These are phyloP conservation scores for Filobasidium floriforme DNA, from an alignment of 768 basidiomycete species.

Conservation along the genomic window DNA sequence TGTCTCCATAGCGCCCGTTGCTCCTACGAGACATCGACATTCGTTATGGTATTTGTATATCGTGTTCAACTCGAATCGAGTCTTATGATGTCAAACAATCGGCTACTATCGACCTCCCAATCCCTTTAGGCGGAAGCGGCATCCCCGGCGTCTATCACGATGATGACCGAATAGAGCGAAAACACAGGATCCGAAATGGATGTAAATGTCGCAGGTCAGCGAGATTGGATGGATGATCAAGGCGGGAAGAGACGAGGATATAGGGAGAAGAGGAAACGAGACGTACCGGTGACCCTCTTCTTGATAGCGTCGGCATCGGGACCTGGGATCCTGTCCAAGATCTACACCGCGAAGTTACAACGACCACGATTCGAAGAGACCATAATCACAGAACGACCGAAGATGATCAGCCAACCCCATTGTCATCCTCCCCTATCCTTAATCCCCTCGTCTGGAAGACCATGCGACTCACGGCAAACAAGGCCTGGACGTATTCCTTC, in stretches of 20 bases:
- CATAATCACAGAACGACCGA: too few species aligned
- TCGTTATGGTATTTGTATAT: too few species aligned
- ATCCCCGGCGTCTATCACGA: background rate
- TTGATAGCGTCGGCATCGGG: conserved; percentile 56
- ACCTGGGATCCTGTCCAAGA: conserved; percentile 53
- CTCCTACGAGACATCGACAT: too few species aligned
- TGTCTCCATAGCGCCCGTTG: too few species aligned
- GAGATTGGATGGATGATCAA: background rate
- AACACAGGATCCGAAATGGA: background rate
- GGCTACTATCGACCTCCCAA: too few species aligned
- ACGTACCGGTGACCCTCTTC: conserved; percentile 11
- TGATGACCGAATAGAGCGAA: background rate
- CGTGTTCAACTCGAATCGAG: too few species aligned
- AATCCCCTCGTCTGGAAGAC: background rate
- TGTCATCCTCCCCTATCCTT: background rate
- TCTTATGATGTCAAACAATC: too few species aligned
- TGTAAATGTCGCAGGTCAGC: background rate
- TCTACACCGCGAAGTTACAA: conserved; percentile 45
- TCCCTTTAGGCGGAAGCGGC: background rate
- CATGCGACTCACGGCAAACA: conserved; percentile 55
- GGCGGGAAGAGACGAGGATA: background rate
- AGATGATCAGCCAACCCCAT: too few species aligned
- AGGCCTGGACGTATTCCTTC: conserved; percentile 64
- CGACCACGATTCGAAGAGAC: conserved; percentile 20
- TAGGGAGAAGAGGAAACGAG: background rate